A percentile compares a stretch with the other conserved stretches of the same genome.
These are phyloP conservation scores for Rhodosporidiobolus sp. DNA, from an alignment of 768 basidiomycete species.

Conservation along the genomic window DNA sequence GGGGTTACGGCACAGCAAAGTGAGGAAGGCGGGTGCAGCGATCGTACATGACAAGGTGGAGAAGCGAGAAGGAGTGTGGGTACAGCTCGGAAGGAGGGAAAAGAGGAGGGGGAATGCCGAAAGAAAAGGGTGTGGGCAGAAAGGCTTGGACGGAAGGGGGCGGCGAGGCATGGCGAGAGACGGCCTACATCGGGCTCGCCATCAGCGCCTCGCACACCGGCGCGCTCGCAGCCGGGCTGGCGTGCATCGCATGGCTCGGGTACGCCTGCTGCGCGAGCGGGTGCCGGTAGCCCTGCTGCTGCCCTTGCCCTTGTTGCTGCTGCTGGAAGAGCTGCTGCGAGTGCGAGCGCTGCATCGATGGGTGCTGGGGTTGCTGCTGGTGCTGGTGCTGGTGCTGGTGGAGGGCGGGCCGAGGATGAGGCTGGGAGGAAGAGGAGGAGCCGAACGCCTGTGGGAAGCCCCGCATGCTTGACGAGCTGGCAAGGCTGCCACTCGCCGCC, in stretches of 20 bases:
- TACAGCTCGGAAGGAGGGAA: background rate
- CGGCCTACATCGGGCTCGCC: conserved; percentile 33
- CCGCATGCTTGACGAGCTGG: no score
- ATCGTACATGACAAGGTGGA: no score
- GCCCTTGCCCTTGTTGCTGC: background rate
- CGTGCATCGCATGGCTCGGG: background rate
- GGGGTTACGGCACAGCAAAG: no score
- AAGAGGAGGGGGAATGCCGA: background rate
- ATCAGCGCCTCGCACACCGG: conserved; percentile 15
- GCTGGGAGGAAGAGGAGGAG: background rate
- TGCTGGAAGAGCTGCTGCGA: background rate
- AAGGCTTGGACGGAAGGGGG: background rate
- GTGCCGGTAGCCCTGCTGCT: background rate
- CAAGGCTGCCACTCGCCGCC: no score
- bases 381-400: background rate
- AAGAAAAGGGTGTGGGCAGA: background rate
- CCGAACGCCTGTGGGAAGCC: no score
- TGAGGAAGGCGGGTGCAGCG: no score
- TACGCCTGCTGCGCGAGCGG: background rate
- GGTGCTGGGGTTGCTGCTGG: no score
- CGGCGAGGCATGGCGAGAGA: no score
- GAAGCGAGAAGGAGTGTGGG: no score
- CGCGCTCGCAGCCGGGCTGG: background rate
- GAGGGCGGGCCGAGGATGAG: background rate
- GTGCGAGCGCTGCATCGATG: background rate